Percentiles rank a stretch among this genome's conserved stretches.
These are phyloP conservation scores for Miamiensis avidus DNA, from an alignment of 169 alveolate species.

Conservation along the genomic window DNA sequence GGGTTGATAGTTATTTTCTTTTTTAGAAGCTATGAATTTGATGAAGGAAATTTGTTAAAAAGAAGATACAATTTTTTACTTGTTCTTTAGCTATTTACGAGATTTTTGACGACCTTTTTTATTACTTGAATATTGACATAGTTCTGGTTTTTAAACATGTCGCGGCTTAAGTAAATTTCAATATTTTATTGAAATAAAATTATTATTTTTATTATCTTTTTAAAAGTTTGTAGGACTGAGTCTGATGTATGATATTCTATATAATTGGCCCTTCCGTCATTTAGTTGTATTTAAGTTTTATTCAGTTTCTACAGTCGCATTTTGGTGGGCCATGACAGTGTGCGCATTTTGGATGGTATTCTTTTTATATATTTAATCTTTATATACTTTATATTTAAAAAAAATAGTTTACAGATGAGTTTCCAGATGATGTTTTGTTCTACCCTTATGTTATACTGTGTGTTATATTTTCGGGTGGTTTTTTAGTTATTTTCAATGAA, in stretches of 20 bases:
- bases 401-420: not conserved
- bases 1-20: not conserved
- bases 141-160: slow-evolving; percentile 6
- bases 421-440: not conserved
- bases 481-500: not conserved
- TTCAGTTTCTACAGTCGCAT: not conserved
- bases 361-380: no score
- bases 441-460: not conserved
- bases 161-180: not conserved
- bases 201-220: not conserved
- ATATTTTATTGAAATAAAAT: no score
- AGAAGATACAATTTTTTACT: not conserved
- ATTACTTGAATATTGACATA: not conserved
- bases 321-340: not conserved
- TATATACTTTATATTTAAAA: not conserved
- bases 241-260: not conserved
- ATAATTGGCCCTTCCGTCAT: slow-evolving; percentile 14
- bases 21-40: slow-evolving; percentile 17
- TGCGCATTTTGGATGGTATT: not conserved
- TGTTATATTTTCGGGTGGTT: not conserved
- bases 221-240: not conserved
- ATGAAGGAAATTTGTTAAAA: slow-evolving; percentile 7
- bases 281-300: not conserved
- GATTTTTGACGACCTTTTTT: not conserved
- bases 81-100: not conserved